Conservation (phyloP, 495 filamentous ascomycete genomes). For the Xylaria bambusicola region DNA sequence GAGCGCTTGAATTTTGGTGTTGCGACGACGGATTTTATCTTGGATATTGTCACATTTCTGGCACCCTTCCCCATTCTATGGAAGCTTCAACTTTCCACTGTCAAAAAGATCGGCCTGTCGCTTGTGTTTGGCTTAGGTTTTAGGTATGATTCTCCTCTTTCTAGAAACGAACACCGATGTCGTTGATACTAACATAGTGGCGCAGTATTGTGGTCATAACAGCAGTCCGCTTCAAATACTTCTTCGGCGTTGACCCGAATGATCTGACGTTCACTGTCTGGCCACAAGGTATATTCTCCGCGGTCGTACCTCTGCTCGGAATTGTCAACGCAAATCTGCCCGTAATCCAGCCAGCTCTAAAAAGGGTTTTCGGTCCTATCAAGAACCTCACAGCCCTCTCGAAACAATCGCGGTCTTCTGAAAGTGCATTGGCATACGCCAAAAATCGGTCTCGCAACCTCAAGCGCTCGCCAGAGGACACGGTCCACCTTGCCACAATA, state of each 20-base stretch:
- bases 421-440: too few species aligned
- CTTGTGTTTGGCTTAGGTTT: not conserved
- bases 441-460: too few species aligned
- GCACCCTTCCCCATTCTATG: conserved; percentile 1
- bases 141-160: not conserved
- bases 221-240: conserved; percentile 6
- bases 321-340: conserved; percentile 13
- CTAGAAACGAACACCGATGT: too few species aligned
- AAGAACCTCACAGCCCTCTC: too few species aligned
- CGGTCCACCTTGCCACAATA: too few species aligned
- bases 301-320: conserved; percentile 7
- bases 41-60: not conserved
- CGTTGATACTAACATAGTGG: not conserved
- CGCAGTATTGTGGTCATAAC: conserved; percentile 9
- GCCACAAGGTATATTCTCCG: not conserved
- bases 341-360: conserved; percentile 5
- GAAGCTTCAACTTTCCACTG: not conserved
- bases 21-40: not conserved
- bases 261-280: conserved; percentile 1
- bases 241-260: not conserved
- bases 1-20: not conserved
- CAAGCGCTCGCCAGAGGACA: too few species aligned
- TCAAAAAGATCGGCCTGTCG: not conserved
- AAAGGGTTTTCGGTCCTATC: not conserved
- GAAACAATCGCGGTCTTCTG: too few species aligned